Percentiles rank a stretch among this genome's conserved stretches.
phyloP scores from a whole-genome alignment of 2,329 filamentous ascomycete species.

The Trichophyton simii region DNA sequence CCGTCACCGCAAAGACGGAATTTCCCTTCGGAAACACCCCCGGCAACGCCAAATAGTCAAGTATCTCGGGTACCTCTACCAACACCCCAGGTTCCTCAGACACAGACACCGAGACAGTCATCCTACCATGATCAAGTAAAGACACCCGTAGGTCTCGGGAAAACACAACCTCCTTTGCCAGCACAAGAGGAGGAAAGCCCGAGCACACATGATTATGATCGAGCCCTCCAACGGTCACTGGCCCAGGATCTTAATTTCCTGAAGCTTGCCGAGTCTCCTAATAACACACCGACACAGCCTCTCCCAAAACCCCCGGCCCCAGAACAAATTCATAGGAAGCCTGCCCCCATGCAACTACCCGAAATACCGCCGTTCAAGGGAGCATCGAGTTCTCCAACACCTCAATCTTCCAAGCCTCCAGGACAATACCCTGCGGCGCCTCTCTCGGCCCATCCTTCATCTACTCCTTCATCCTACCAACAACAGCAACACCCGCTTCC shows the following conservation, averaged over 20 bases:
- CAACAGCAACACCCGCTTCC: constrained; percentile 3
- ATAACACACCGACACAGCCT: constrained; percentile 11
- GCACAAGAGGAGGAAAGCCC: constrained; percentile 24
- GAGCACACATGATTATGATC: constrained; percentile 30
- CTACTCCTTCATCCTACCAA: constrained; percentile 12
- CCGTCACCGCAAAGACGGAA: constrained; percentile 45
- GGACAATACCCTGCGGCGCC: constrained; percentile 21
- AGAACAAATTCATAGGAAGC: constrained; percentile 17
- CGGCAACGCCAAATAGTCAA: constrained; percentile 26
- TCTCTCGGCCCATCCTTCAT: constrained; percentile 14
- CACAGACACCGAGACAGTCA: neutral
- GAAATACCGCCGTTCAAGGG: constrained; percentile 25
- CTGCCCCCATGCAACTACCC: constrained; percentile 20
- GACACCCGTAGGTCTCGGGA: constrained; percentile 36
- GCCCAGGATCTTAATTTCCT: constrained; percentile 31
- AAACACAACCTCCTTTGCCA: constrained; percentile 22
- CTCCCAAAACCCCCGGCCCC: constrained; percentile 8
- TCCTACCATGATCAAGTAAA: constrained; percentile 28
- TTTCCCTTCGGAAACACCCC: constrained; percentile 20
- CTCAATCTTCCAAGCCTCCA: constrained; percentile 12
- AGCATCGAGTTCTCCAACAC: constrained; percentile 15
- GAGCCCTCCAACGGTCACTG: constrained; percentile 30
- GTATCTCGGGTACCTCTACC: constrained; percentile 51
- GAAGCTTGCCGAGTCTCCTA: constrained; percentile 23
- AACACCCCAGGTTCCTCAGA: constrained; percentile 40